These are phyloP conservation scores for Tuber indicum DNA, from an alignment of 495 filamentous ascomycete species.

Conservation along the genomic window DNA sequence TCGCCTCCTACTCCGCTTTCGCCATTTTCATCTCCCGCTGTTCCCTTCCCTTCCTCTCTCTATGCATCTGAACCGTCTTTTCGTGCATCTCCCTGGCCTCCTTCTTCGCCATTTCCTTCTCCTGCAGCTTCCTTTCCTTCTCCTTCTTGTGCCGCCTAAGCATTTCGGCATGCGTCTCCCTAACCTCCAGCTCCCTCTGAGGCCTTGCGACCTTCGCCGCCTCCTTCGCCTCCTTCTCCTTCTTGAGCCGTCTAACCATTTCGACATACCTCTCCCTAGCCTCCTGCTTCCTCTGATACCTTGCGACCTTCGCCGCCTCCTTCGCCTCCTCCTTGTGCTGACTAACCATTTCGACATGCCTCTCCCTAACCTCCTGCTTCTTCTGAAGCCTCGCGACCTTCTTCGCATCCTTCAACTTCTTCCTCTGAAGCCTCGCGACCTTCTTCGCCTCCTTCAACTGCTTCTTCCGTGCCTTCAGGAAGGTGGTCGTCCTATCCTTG, in stretches of 20 bases:
- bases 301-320: no score
- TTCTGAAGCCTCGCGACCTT: not conserved
- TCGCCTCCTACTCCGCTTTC: not conserved
- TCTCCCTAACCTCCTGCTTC: not conserved
- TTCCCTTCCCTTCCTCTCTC: not conserved
- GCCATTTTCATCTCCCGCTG: not conserved
- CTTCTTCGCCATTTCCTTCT: not conserved
- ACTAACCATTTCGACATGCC: not conserved
- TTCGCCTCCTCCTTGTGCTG: not conserved
- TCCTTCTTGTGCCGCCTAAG: no score
- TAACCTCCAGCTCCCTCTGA: no score
- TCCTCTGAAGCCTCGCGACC: not conserved
- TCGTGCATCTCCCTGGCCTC: not conserved
- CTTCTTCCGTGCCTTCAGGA: not conserved
- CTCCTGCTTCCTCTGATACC: no score
- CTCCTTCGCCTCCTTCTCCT: no score
- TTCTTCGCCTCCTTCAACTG: not conserved
- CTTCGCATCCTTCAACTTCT: no score
- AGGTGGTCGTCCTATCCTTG: conserved; percentile 19
- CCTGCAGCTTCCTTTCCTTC: not conserved
- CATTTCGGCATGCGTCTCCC: no score
- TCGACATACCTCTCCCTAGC: no score
- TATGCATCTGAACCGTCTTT: not conserved
- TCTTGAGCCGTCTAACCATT: no score
- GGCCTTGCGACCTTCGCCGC: no score